Evolutionary conservation across 768 basidiomycete species (phyloP), one percentile per base, ranked within the genome.

Genomic region (Pleurotus tuber-regium): DNA sequence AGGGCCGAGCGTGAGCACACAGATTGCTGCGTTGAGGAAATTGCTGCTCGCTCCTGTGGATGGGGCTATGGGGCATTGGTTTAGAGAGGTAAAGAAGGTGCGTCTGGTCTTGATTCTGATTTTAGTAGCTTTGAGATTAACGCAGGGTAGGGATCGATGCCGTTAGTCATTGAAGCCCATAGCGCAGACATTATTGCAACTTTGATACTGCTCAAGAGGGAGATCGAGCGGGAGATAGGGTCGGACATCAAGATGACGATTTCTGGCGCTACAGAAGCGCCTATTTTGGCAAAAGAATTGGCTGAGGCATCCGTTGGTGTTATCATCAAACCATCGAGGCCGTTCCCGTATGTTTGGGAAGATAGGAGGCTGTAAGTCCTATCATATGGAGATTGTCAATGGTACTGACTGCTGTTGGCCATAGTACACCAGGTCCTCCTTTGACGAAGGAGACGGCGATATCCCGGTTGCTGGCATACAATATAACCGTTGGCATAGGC

Each of bases 171-270:
- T 6, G 80, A 86, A 49, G 83, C 80, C 2, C 72, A 86, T 56
- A 91, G 75, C 58, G 92, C 89, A 3, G 93, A 95, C 64, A 72
- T 88, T 46, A 94, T 95, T 55, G 89, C 87, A 1, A 82, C 86
- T 0, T 66, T 95, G 28, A 72, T 95, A 38, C 64, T 76, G 21
- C 72, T 96, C 51, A 89, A 89, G 66, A 69, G 69, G 47, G 80
- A 89, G 58, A 70, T 86, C 1, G 84, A 87, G 59, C 53, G 63
- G 9, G 66, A 61, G 29, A 79, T 68, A 14, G 65, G 70, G n/a
- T 64, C 58, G 1, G 58, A 61, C 6, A 73, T 89, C 41, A 75
- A 70, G 53, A 57, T 88, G 63, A 83, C 85, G 2, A 79, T 92
- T 55, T 72, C 78, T 10, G 86, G 87, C 19, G 88, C 73, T 2